Base-by-base conservation (phyloP, 1,284 basidiomycete genomes). In the Marasmius fiardii region DNA sequence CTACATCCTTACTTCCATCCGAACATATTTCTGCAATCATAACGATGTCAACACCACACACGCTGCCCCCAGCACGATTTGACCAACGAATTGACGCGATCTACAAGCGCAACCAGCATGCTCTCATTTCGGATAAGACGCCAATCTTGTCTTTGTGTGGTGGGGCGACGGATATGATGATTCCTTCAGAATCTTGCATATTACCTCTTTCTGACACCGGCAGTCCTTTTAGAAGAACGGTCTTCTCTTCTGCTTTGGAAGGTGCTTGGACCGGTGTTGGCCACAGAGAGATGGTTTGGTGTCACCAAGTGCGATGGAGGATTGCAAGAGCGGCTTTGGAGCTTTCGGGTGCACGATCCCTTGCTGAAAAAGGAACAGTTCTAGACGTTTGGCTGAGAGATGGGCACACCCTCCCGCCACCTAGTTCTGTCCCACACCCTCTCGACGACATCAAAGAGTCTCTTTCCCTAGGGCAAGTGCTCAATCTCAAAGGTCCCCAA, bases 281-380 rank as follows among this genome's bases (percentile, higher is more conserved):
- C 37, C 97, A 99, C 70, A 85, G 89, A 51, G 95, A 93, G 54
- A 96, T 98, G 83, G 92, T 98, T 11, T 99, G 97, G 97, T 99
- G 97, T 68, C 93, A 98, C 70, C 97, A 99, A 71, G 86, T 98
- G 16, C 86, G 97, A 28, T 92, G 89, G 85, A 82, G 86, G 34
- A 77, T 98, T 14, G 96, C 95, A 1, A 78, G 90, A 44, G 83
- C 85, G 6, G 81, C 88, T 10, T 73, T 98, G 4, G 87, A 92
- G 59, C 76, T 93, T 48, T 82, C 81, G 2, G 68, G 65, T 3
- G 66, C 71, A 1, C 64, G 67, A 5, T 61, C 67, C 0, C 48
- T 52, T 7, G 60, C 58, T 3, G 71, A 69, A 2, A 74, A 75
- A n/a, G 68, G 61, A 2, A 57, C 50, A 1, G 66, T 80, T 6